Evolutionary conservation across 148 eudicot species (phyloP).

Genomic region (Persicaria maculosa): DNA sequence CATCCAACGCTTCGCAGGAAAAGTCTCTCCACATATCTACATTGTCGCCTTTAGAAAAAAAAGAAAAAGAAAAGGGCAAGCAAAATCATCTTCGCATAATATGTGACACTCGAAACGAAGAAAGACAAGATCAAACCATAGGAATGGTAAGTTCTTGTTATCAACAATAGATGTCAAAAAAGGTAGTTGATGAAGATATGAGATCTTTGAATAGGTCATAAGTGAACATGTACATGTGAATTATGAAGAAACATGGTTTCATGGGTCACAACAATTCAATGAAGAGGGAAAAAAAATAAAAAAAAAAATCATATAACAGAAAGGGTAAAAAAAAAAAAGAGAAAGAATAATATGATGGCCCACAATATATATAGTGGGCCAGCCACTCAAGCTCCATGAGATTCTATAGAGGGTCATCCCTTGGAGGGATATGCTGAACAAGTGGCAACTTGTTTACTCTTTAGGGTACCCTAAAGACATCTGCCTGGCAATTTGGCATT

Average conservation of each 20-base stretch:
- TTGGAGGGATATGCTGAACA: neutral
- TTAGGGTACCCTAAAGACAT: slow-evolving; percentile 11
- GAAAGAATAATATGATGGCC: slow-evolving; percentile 6
- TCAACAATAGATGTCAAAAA: neutral
- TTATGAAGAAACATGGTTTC: slow-evolving; percentile 1
- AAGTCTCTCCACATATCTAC: no score
- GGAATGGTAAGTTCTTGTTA: neutral
- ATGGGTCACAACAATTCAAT: slow-evolving; percentile 6
- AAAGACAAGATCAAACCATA: neutral
- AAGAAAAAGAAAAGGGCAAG: no score
- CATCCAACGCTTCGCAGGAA: neutral
- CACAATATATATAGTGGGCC: slow-evolving; percentile 13
- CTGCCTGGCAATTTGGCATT: slow-evolving; percentile 5
- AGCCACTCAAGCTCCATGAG: neutral
- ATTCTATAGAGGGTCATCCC: slow-evolving; percentile 2
- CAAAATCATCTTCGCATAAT: no score
- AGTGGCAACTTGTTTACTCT: slow-evolving; percentile 3
- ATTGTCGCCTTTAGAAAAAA: no score
- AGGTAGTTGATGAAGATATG: neutral
- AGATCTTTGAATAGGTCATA: slow-evolving; percentile 8
- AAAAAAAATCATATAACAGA: neutral
- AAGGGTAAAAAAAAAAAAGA: neutral
- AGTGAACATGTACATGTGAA: neutral
- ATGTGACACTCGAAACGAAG: neutral
- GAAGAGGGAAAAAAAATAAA: neutral